A percentile compares a stretch with the other conserved stretches of the same genome.
Evolutionary conservation across 176 grass and related monocot species (phyloP).

Genomic region (Rhynchospora breviuscula): DNA sequence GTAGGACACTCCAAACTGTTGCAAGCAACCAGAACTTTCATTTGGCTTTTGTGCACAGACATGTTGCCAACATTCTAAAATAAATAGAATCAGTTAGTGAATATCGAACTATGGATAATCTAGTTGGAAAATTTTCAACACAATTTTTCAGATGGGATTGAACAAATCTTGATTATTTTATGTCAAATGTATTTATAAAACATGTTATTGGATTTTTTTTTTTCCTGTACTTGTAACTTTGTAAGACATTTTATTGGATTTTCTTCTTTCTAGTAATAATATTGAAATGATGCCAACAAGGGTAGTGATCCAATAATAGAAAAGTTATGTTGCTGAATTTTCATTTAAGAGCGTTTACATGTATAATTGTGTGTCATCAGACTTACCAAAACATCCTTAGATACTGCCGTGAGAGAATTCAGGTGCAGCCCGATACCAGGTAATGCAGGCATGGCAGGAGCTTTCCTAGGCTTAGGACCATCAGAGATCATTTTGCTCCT

Average conservation of each 20-base stretch:
- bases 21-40: constrained; percentile 38
- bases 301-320: neutral
- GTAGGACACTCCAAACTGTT: constrained; percentile 33
- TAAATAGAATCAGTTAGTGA: constrained; percentile 19
- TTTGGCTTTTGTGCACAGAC: constrained; percentile 37
- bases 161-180: too few species aligned
- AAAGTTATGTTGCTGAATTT: neutral
- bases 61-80: constrained; percentile 32
- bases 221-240: too few species aligned
- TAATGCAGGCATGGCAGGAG: constrained; percentile 35
- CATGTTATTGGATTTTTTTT: too few species aligned
- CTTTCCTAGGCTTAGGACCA: constrained; percentile 41
- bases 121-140: neutral
- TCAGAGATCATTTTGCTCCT: constrained; percentile 48
- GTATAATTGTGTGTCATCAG: too few species aligned
- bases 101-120: neutral
- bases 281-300: neutral
- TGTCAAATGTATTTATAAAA: too few species aligned
- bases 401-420: constrained; percentile 70
- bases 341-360: too few species aligned
- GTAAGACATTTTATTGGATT: too few species aligned
- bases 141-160: neutral
- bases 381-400: constrained; percentile 47
- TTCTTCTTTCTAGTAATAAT: too few species aligned
- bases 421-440: constrained; percentile 92